Evolutionary conservation across 805 yeast species (phyloP).

Genomic region (Saccharomycopsis babjevae): DNA sequence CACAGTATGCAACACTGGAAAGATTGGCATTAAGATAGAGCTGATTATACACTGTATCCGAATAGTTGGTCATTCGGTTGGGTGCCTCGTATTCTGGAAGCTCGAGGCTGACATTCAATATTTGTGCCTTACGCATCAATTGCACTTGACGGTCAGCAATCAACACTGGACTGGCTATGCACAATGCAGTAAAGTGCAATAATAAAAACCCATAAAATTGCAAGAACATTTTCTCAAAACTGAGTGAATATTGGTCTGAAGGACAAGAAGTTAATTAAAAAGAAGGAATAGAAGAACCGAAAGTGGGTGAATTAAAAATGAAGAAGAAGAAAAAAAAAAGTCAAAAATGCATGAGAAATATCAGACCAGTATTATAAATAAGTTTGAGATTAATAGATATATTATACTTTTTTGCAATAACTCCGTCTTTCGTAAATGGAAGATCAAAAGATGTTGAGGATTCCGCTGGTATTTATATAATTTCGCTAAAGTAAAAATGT

Average conservation of each 20-base stretch:
- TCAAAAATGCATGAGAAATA: not conserved
- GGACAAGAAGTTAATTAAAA: not conserved
- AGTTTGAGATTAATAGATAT: too few species aligned
- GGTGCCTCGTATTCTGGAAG: not conserved
- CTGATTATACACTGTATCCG: conserved; percentile 9
- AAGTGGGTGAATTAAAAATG: not conserved
- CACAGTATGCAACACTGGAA: conserved; percentile 15
- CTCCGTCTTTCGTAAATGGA: too few species aligned
- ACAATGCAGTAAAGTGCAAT: not conserved
- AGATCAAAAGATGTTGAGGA: too few species aligned
- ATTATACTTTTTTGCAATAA: too few species aligned
- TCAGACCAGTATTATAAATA: too few species aligned
- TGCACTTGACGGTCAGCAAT: not conserved
- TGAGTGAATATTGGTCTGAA: not conserved
- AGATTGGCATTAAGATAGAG: conserved; percentile 13
- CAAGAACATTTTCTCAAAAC: not conserved
- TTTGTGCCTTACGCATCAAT: not conserved
- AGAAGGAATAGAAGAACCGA: too few species aligned
- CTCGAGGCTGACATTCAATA: not conserved
- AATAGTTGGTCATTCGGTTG: not conserved
- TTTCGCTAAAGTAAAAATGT: too few species aligned
- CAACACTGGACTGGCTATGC: not conserved
- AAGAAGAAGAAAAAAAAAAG: not conserved
- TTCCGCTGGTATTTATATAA: too few species aligned
- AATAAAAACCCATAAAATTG: not conserved